phyloP scores from a whole-genome alignment of 1,284 basidiomycete species.

The Malassezia brasiliensis region DNA sequence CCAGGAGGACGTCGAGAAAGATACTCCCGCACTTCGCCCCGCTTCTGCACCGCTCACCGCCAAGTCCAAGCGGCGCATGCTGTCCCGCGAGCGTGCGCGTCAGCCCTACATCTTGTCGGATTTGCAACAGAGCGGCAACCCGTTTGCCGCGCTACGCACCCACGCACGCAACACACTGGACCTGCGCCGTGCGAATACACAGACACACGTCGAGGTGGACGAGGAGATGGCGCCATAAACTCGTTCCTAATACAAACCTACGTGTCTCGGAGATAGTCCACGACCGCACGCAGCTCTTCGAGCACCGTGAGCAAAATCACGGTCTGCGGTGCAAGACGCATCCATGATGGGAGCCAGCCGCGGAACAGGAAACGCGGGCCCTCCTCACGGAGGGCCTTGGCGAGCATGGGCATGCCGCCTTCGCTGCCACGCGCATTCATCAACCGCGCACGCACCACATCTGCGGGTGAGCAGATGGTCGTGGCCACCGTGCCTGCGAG shows the following conservation, averaged over 20 bases:
- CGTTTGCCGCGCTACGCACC: constrained; percentile 38
- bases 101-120: constrained; percentile 36
- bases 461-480: constrained; percentile 42
- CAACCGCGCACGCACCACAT: constrained; percentile 53
- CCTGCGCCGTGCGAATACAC: not conserved
- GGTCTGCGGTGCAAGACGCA: constrained; percentile 42
- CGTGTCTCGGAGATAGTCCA: constrained; percentile 25
- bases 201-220: not conserved
- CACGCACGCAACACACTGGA: constrained; percentile 37
- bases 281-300: constrained; percentile 34
- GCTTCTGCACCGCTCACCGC: not conserved
- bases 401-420: constrained; percentile 23
- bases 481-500: constrained; percentile 54
- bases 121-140: constrained; percentile 28
- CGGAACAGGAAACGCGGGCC: constrained; percentile 53
- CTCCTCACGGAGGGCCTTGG: constrained; percentile 39
- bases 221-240: not conserved
- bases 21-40: not conserved
- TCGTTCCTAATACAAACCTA: not conserved
- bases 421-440: constrained; percentile 47
- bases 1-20: not conserved
- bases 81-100: constrained; percentile 27
- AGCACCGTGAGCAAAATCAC: constrained; percentile 44
- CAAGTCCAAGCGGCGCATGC: not conserved
- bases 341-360: constrained; percentile 55